These are phyloP conservation scores for Bruguiera gymnorhiza DNA, from an alignment of 345 rosid genomes.

Conservation along the genomic window DNA sequence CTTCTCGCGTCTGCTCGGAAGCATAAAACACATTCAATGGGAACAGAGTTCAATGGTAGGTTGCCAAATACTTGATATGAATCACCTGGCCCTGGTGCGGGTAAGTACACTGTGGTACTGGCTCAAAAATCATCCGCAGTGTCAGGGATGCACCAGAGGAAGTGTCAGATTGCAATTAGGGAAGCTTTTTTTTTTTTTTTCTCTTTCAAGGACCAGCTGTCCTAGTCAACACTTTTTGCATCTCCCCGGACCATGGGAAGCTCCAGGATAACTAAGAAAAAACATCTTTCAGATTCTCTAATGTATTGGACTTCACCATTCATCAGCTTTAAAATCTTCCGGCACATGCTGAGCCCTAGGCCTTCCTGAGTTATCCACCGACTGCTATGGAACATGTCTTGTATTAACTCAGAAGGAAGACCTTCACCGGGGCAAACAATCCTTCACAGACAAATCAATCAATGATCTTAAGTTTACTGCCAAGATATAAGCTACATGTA, in stretches of 20 bases:
- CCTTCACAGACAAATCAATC: constrained; percentile 39
- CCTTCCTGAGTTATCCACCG: constrained; percentile 84
- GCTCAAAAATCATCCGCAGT: not conserved
- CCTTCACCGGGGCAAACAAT: constrained; percentile 96
- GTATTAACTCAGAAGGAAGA: constrained; percentile 78
- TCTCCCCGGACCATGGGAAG: constrained; percentile 45
- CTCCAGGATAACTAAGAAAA: constrained; percentile 66
- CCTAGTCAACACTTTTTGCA: constrained; percentile 31
- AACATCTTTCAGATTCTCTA: constrained; percentile 71
- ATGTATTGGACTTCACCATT: constrained; percentile 88
- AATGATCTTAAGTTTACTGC: not conserved
- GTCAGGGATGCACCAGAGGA: not conserved
- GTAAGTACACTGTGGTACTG: not conserved
- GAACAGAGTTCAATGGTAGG: not conserved
- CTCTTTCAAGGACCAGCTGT: constrained; percentile 4
- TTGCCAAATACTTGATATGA: not conserved
- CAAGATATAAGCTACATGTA: not conserved
- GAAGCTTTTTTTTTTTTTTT: not conserved
- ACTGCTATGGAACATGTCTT: constrained; percentile 87
- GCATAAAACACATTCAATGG: not conserved
- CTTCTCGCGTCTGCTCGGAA: not conserved
- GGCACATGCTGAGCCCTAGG: constrained; percentile 84
- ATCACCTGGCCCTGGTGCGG: not conserved
- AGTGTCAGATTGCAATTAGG: constrained; percentile 15
- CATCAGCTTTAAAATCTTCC: constrained; percentile 85